Evolutionary conservation across 2,329 filamentous ascomycete species (phyloP).

Genomic region (Rhinocladiella similis): DNA sequence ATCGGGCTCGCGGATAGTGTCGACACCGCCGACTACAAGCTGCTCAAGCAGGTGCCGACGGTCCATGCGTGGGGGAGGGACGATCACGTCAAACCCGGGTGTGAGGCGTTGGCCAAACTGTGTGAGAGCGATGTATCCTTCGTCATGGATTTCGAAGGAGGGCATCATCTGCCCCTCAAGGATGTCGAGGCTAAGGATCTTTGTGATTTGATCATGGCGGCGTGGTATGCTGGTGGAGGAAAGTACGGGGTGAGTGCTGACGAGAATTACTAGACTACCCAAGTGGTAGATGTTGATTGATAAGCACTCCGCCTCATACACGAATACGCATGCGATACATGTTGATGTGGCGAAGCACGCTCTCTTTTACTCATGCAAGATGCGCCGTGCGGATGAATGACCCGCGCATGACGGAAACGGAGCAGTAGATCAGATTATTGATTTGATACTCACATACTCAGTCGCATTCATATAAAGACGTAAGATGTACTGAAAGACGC

Average conservation of each 20-base stretch:
- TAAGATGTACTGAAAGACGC: too few relatives aligned
- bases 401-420: too few relatives aligned
- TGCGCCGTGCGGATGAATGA: too few relatives aligned
- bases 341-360: too few relatives aligned
- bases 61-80: constrained; percentile 31
- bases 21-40: constrained; percentile 18
- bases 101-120: constrained; percentile 17
- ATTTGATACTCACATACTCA: too few relatives aligned
- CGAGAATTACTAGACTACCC: constrained; percentile 19
- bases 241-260: constrained; percentile 17
- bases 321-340: too few relatives aligned
- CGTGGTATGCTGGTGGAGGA: constrained; percentile 28
- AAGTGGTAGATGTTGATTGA: too few relatives aligned
- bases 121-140: constrained; percentile 29
- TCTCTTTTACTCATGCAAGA: too few relatives aligned
- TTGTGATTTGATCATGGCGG: constrained; percentile 31
- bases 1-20: constrained; percentile 21
- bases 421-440: too few relatives aligned
- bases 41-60: constrained; percentile 25
- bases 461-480: too few relatives aligned
- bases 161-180: constrained; percentile 30
- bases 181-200: constrained; percentile 31
- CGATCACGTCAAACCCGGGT: constrained; percentile 29
- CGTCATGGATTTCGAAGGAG: constrained; percentile 30
- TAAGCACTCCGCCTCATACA: too few relatives aligned